phyloP scores from a whole-genome alignment of 176 grass and related monocot species.

The Bothriochloa decipiens region DNA sequence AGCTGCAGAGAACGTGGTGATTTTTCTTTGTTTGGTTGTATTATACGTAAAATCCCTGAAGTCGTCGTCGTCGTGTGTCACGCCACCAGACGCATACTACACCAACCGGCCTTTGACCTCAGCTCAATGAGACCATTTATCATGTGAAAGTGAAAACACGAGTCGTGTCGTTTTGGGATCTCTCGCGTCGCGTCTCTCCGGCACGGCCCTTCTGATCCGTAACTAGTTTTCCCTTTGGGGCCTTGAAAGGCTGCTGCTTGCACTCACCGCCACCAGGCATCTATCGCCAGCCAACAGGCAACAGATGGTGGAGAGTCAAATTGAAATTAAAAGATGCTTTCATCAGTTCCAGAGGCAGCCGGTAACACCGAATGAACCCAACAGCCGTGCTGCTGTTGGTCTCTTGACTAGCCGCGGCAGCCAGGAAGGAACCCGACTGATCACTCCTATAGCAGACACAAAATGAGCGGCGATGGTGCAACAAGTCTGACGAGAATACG shows the following conservation, averaged over 20 bases:
- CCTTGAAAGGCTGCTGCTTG: slow-evolving; percentile 25
- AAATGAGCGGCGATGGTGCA: background rate
- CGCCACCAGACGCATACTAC: background rate
- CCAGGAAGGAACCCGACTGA: background rate
- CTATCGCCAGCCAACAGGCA: too few relatives aligned
- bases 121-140: background rate
- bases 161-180: too few relatives aligned
- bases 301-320: background rate
- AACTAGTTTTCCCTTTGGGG: background rate
- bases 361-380: too few relatives aligned
- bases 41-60: too few relatives aligned
- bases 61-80: too few relatives aligned
- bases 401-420: slow-evolving; percentile 27
- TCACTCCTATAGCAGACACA: fast-evolving
- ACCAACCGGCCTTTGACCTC: background rate
- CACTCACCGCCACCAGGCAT: too few relatives aligned
- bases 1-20: background rate
- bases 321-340: background rate
- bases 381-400: background rate
- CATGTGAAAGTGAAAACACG: background rate
- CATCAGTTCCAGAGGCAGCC: background rate
- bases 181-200: too few relatives aligned
- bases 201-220: background rate
- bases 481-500: background rate
- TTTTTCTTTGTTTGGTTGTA: too few relatives aligned